Percentiles rank a stretch among this genome's conserved stretches.
Evolutionary conservation across 2,329 filamentous ascomycete genomes (phyloP).

Genomic region (Tolypocladium inflatum): DNA sequence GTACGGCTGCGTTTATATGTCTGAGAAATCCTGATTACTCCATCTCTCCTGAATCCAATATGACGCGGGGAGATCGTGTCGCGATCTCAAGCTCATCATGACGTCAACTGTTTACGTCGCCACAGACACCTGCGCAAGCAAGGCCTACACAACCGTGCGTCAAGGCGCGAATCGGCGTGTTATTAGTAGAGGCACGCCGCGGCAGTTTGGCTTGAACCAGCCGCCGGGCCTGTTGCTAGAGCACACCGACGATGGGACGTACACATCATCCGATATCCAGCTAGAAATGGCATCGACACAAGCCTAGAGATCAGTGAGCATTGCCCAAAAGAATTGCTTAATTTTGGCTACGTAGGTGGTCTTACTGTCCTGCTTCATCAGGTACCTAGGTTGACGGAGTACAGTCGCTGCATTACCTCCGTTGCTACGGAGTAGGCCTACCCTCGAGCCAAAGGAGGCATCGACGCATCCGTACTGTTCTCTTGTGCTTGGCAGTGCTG

Average conservation of each 20-base stretch:
- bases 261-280: not conserved
- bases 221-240: not conserved
- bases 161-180: not conserved
- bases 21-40: not conserved
- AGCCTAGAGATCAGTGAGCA: not conserved
- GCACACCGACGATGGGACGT: not conserved
- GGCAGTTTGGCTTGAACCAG: not conserved
- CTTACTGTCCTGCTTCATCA: not conserved
- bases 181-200: not conserved
- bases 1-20: not conserved
- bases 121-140: not conserved
- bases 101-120: not conserved
- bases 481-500: not conserved
- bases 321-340: not conserved
- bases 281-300: not conserved
- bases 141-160: not conserved
- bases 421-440: no score
- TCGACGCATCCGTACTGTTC: not conserved
- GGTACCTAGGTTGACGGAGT: not conserved
- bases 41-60: not conserved
- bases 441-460: not conserved
- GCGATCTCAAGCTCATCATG: slow-evolving; percentile 3
- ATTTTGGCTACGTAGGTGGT: not conserved
- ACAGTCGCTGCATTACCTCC: not conserved
- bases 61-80: not conserved